Evolutionary conservation across 345 rosid genomes (phyloP), one percentile per base, ranked within the genome.

Genomic region (Acer negundo): DNA sequence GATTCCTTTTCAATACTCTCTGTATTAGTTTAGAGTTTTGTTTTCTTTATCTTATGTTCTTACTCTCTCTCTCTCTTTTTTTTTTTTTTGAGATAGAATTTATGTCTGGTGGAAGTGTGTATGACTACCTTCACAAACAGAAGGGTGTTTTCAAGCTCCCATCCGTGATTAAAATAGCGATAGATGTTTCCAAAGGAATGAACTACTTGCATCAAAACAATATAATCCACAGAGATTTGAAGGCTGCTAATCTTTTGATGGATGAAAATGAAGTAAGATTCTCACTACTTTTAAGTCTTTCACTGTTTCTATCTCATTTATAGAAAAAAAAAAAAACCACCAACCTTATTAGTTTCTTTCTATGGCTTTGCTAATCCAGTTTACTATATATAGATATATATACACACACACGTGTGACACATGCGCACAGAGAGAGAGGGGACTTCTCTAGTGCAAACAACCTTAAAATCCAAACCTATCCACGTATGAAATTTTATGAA

Each of bases 21-120:
- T 15, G 3, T 44, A 17, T 61, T 15, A 10, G 67, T 10, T 46
- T 15, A 7, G 56, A 66, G 0, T 81, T 72, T 61, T 77, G 9
- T 42, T 70, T 67, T 70, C 53, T 35, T 53, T 19, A 19, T 63
- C 3, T 7, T 42, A 42, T 42, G 46, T 42, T 42, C 46, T 42
- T 42, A 42, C 10, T 31, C 20, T 2, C 19, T 47, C 31, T 63
- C 79, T 74, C 79, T 40, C 72, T 69, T 67, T 26, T 49, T 69
- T 74, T 73, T 64, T 28, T 23, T 61, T 53, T 62, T 62, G 62
- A 31, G 26, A 17, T 67, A 96, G 99, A 96, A 82, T 96, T 86
- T 82, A 96, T 96, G 99, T 82, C 90, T 31, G 97, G 99, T 78
- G 99, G 99, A 82, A 96, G 99, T 85, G 98, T 96, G 42, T 96